Percentiles rank a stretch among this genome's conserved stretches.
Evolutionary conservation across 805 yeast genomes (phyloP).

Genomic region (Yamadazyma takamatsuzukensis): DNA sequence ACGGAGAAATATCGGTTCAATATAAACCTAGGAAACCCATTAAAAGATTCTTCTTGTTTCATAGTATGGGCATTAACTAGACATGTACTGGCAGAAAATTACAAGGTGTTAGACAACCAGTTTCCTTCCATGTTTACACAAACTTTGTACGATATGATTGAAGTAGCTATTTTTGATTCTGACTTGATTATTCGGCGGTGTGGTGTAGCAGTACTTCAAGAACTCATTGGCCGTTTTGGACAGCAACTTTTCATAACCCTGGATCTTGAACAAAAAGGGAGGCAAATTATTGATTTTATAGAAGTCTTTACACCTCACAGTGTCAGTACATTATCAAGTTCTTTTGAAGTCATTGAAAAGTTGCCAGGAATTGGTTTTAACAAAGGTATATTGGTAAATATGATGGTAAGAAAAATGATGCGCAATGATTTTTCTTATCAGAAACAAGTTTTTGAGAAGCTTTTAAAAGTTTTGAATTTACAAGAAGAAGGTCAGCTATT

Average conservation of each 20-base stretch:
- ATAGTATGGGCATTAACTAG: conserved; percentile 75
- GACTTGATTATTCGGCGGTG: conserved; percentile 78
- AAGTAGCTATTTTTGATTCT: conserved; percentile 61
- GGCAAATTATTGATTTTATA: conserved; percentile 46
- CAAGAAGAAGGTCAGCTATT: no score
- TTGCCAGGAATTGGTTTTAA: conserved; percentile 24
- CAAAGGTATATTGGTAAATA: conserved; percentile 5
- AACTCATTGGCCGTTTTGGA: conserved; percentile 75
- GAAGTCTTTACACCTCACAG: conserved; percentile 52
- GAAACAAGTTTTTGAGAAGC: no score
- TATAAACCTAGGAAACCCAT: conserved; percentile 56
- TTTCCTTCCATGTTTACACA: conserved; percentile 16
- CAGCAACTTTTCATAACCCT: conserved; percentile 25
- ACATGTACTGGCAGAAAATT: conserved; percentile 18
- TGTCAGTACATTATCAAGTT: conserved; percentile 17
- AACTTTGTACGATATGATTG: conserved; percentile 38
- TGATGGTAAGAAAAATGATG: conserved; percentile 6
- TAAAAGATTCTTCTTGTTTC: conserved; percentile 83
- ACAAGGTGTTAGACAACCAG: conserved; percentile 5
- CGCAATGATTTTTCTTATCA: conserved; percentile 9
- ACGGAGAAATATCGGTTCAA: conserved; percentile 56
- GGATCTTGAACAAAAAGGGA: conserved; percentile 19
- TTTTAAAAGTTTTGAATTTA: conserved; percentile 5
- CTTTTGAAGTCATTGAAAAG: conserved; percentile 14
- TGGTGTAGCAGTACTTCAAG: conserved; percentile 84